These are phyloP conservation scores for Mycena vitilis DNA, from an alignment of 768 basidiomycete genomes.

Conservation along the genomic window DNA sequence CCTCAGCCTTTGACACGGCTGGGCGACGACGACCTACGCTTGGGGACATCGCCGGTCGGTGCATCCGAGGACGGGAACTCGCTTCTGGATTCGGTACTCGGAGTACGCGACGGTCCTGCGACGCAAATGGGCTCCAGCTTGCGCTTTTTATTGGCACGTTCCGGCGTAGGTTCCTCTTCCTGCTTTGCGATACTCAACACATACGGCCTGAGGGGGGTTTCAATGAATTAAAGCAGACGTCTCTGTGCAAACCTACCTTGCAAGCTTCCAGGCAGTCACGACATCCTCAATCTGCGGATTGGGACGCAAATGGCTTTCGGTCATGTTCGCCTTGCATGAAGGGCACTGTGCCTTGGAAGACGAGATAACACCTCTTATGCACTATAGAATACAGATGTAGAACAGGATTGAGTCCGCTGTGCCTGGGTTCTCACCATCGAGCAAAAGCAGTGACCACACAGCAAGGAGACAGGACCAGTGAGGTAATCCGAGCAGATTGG, in stretches of 20 bases:
- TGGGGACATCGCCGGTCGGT: constrained; percentile 15
- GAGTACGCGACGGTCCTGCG: constrained; percentile 27
- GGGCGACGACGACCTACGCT: constrained; percentile 9
- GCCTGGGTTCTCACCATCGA: constrained; percentile 63
- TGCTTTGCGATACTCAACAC: constrained; percentile 56
- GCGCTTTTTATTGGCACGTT: constrained; percentile 25
- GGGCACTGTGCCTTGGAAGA: constrained; percentile 74
- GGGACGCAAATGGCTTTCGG: constrained; percentile 73
- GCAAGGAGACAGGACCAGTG: constrained; percentile 76
- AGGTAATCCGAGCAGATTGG: constrained; percentile 82
- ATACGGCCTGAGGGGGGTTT: constrained; percentile 48
- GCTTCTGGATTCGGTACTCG: constrained; percentile 23
- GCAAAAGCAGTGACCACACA: constrained; percentile 88
- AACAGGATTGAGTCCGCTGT: neutral
- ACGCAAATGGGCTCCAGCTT: constrained; percentile 10
- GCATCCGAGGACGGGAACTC: constrained; percentile 6
- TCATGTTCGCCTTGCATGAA: constrained; percentile 67
- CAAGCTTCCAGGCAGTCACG: constrained; percentile 75
- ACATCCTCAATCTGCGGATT: constrained; percentile 79
- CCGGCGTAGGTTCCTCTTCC: constrained; percentile 37
- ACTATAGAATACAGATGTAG: constrained; percentile 55
- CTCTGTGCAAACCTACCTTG: constrained; percentile 61
- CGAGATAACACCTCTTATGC: constrained; percentile 70
- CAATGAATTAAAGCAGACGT: neutral
- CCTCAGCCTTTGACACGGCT: neutral